Percentiles rank a stretch among this genome's conserved stretches.
Conservation (phyloP, 495 filamentous ascomycete species). For the Pseudevernia furfuracea region DNA sequence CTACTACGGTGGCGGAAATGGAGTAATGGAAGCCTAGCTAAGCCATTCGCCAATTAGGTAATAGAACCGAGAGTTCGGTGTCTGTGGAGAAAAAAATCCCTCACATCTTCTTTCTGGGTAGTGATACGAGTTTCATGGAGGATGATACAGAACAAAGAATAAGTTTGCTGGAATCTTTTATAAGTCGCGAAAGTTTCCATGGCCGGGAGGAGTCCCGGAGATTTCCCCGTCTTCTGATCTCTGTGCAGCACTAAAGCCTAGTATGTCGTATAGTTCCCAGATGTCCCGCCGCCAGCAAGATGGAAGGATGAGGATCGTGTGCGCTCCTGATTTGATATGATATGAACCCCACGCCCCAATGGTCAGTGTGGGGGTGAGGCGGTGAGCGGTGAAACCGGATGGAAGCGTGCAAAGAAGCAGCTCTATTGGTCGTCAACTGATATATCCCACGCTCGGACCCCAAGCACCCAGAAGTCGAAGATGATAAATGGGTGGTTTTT, state of each 20-base stretch:
- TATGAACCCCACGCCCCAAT: not conserved
- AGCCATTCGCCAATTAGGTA: conserved; percentile 1
- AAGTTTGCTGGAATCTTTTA: not conserved
- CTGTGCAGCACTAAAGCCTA: not conserved
- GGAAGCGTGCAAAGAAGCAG: not conserved
- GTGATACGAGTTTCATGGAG: not conserved
- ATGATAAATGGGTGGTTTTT: not conserved
- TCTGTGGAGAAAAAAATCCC: not conserved
- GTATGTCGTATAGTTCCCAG: not conserved
- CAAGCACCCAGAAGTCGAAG: not conserved
- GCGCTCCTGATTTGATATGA: not conserved
- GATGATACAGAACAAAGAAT: not conserved
- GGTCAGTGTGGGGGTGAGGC: not conserved
- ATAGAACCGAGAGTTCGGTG: not conserved
- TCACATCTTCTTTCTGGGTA: not conserved
- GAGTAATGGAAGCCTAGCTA: not conserved
- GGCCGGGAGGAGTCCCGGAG: not conserved
- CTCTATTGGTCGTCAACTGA: not conserved
- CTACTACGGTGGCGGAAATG: not conserved
- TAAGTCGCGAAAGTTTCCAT: not conserved
- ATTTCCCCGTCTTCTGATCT: not conserved
- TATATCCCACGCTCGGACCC: not conserved
- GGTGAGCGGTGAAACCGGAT: not conserved
- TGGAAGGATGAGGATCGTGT: not conserved
- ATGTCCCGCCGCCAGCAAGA: not conserved